Evolutionary conservation across 164 flowering plant genomes (phyloP), one percentile per base, ranked within the genome.

Genomic region (Taxillus chinensis): DNA sequence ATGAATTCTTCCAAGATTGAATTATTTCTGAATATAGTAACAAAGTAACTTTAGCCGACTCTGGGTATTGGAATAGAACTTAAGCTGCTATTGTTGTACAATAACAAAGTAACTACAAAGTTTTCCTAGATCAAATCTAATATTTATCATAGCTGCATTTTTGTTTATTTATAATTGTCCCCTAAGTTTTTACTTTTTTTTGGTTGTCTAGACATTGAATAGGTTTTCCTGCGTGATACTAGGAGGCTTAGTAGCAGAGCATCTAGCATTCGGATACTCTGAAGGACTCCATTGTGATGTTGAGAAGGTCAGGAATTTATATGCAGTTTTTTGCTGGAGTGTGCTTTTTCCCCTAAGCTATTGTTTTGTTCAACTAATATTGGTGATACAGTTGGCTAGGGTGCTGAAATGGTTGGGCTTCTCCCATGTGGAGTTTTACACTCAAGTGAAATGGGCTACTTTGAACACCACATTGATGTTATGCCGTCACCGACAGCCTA

Each of bases 211-310:
- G 75, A 62, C 61, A 9, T 57, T 73, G 41, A 60, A 60, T 60
- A 66, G 55, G n/a, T 65, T 69, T 43, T 53, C 60, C 4, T 65
- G 72, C 42, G 64, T 73, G 9, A 58, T 67, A 53, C 48, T 73
- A 8, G 73, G 67, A 63, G 76, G 76, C 39, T 49, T 73, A 52
- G 65, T 60, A 50, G 70, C 73, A 62, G 76, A 73, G 59, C 70
- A 65, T 55, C 60, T 66, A 13, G 38, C 55, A 39, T 73, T 73
- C 55, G 70, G 76, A 12, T 69, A 54, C 73, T 73, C 76, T 8
- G 65, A 66, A 55, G 63, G 68, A 39, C 66, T 62, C 12, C 72
- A 62, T 45, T 58, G 67, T 5, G 76, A 73, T 45, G 67, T 73
- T 45, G 59, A 69, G n/a, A 65, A 69, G 73, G 76, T 69, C 4